Conservation (phyloP, 2,329 filamentous ascomycete species). For the Fusarium liriodendri region DNA sequence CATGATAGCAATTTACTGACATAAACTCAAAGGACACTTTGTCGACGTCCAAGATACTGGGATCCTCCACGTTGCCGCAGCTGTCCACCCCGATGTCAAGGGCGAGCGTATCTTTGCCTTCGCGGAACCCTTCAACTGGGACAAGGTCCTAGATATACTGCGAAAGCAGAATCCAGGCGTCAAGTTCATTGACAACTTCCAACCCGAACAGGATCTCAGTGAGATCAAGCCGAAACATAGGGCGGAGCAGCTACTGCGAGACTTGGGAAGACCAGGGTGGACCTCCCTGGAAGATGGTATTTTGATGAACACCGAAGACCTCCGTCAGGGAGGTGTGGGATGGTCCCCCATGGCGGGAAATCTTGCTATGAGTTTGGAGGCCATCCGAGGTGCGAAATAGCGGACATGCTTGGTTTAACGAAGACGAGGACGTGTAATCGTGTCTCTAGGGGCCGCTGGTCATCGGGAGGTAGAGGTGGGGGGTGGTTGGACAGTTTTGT, state of each 20-base stretch:
- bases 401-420: too few species aligned
- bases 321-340: too few species aligned
- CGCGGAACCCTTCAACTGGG: background rate
- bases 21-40: background rate
- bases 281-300: background rate
- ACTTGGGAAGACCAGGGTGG: background rate
- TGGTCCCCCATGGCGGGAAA: too few species aligned
- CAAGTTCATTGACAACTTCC: background rate
- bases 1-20: background rate
- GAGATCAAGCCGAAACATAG: background rate
- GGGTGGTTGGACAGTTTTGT: too few species aligned
- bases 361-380: too few species aligned
- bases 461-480: too few species aligned
- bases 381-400: too few species aligned
- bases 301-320: too few species aligned
- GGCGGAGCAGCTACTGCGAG: background rate
- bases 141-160: background rate
- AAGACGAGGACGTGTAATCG: too few species aligned
- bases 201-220: background rate
- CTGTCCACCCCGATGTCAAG: background rate
- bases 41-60: background rate
- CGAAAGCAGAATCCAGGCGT: background rate
- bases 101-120: background rate
- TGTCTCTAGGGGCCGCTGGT: too few species aligned
- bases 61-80: background rate